Evolutionary conservation across 768 basidiomycete genomes (phyloP), one percentile per base, ranked within the genome.

Genomic region (Suillus paluster): DNA sequence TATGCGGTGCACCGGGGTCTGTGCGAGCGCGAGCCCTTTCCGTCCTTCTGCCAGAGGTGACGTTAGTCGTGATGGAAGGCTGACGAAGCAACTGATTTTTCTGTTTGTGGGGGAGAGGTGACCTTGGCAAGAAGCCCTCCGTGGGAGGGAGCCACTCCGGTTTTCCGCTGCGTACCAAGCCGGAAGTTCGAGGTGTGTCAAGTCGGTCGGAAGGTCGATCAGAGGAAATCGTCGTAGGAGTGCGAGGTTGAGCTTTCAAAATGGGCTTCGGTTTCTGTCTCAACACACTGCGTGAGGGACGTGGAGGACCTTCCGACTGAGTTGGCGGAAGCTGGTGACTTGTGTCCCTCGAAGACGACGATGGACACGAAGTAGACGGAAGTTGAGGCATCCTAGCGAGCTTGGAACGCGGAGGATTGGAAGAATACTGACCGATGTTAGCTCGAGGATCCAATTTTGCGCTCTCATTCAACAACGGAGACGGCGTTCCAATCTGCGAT

Each of bases 11-110:
- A 0, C 73, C 73, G 2, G 73, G 73, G 33, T 75, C 73, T 1
- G 73, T 74, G 34, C 73, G 72, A 15, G 73, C 65, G n/a, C 74
- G 73, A 33, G 67, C 65, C 39, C 73, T 70, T 6, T 69, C 65
- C 6, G 68, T 64, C n/a, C 27, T 50, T n/a, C 49, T 50, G 5
- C 49, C 11, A 33, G 49, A 30, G 49, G 5, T 4, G 62, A 36
- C 25, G 25, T 33, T 38, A 17, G 38, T 46, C 25, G 30, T 39
- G 64, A 57, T 44, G 21, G 61, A 52, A 42, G 50, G 49, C 10
- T 21, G 52, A 53, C 56, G 55, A 25, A 38, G 34, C 30, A 44
- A 63, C 48, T 57, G 49, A n/a, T 12, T 50, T 33, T 50, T 50
- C 49, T 50, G 49, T 50, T 33, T 50, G 6, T 50, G 30, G 30